phyloP scores from a whole-genome alignment of 768 basidiomycete species.

The Pleurotus sapidus region DNA sequence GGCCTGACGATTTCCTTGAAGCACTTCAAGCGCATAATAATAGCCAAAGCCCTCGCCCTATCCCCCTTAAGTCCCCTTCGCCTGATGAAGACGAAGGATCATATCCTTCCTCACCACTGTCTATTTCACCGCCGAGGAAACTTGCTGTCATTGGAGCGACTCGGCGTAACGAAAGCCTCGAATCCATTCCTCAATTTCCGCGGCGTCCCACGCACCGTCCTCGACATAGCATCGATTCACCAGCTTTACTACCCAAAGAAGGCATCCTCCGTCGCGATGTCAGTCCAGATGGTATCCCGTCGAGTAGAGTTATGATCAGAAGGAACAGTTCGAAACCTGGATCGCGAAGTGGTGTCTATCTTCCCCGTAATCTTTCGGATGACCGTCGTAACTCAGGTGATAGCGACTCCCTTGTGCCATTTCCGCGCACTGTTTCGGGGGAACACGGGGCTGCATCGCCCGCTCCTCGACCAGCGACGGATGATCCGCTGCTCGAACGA shows the following conservation, averaged over 20 bases:
- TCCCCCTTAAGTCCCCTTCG: conserved; percentile 25
- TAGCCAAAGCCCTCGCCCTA: conserved; percentile 17
- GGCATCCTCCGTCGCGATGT: conserved; percentile 45
- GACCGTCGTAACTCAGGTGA: conserved; percentile 28
- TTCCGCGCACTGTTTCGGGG: conserved; percentile 58
- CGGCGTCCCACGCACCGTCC: conserved; percentile 64
- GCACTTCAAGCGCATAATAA: conserved; percentile 41
- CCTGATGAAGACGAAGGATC: conserved; percentile 20
- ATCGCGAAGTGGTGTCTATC: conserved; percentile 44
- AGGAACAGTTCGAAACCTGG: conserved; percentile 55
- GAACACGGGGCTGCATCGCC: conserved; percentile 42
- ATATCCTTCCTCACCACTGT: conserved; percentile 28
- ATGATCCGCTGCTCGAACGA: conserved; percentile 31
- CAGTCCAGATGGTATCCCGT: conserved; percentile 52
- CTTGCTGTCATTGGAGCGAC: conserved; percentile 48
- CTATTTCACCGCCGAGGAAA: conserved; percentile 49
- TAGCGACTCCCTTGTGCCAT: conserved; percentile 51
- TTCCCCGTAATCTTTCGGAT: conserved; percentile 36
- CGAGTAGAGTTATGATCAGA: conserved; percentile 47
- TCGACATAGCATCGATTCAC: conserved; percentile 59
- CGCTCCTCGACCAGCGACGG: conserved; percentile 34
- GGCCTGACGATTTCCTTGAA: conserved; percentile 80
- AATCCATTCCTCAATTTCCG: conserved; percentile 44
- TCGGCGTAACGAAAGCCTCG: conserved; percentile 43
- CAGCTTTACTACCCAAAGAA: conserved; percentile 48